phyloP scores from a whole-genome alignment of 106 monocot species.

The Vanilla planifolia region DNA sequence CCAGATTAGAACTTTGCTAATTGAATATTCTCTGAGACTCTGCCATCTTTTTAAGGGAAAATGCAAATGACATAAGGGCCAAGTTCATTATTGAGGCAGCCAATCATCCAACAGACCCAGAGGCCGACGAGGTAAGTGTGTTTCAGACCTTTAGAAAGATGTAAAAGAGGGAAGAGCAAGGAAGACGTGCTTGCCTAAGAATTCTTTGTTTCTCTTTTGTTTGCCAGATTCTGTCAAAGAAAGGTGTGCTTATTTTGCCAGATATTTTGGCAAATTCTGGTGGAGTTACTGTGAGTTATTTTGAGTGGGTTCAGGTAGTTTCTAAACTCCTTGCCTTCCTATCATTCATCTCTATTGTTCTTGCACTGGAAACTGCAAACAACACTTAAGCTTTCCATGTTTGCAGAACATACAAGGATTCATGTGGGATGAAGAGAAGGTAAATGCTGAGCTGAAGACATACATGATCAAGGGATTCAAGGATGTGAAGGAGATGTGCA shows the following conservation, averaged over 20 bases:
- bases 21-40: too few species aligned
- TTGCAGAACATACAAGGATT: slow-evolving; percentile 67
- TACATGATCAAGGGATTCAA: slow-evolving; percentile 65
- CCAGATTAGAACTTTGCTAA: too few species aligned
- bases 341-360: background rate
- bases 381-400: background rate
- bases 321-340: background rate
- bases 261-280: slow-evolving; percentile 90
- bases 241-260: slow-evolving; percentile 78
- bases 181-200: too few species aligned
- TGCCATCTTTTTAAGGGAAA: slow-evolving; percentile 32
- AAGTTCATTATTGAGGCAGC: slow-evolving; percentile 85
- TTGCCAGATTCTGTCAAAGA: slow-evolving; percentile 81
- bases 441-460: slow-evolving; percentile 61
- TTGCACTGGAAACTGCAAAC: background rate
- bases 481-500: slow-evolving; percentile 84
- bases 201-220: too few species aligned
- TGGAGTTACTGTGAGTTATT: slow-evolving; percentile 92
- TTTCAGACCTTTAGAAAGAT: background rate
- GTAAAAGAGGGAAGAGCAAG: background rate
- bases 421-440: slow-evolving; percentile 89
- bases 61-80: slow-evolving; percentile 64
- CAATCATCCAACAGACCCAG: slow-evolving; percentile 80
- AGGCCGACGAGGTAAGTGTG: slow-evolving; percentile 80
- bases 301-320: slow-evolving; percentile 94